Conservation (phyloP, 352 stramenopile species). For the Elongisporangium prolatum region DNA sequence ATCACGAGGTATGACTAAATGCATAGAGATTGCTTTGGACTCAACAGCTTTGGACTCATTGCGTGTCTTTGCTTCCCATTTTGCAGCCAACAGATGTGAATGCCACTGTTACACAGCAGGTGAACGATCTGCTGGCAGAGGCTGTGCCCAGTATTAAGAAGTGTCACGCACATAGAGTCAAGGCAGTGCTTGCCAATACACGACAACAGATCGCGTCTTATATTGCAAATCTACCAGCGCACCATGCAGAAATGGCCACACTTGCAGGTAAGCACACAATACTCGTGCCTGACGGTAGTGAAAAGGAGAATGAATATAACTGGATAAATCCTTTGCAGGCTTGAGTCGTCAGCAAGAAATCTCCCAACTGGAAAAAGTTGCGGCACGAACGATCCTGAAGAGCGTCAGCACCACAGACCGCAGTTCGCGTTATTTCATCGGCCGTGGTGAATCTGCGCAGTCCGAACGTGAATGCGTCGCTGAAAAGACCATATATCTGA, state of each 20-base stretch:
- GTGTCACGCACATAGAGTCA: slow-evolving; percentile 20
- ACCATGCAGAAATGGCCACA: slow-evolving; percentile 19
- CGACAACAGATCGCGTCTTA: slow-evolving; percentile 38
- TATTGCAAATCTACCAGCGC: slow-evolving; percentile 17
- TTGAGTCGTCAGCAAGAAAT: slow-evolving; percentile 6
- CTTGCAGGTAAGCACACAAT: slow-evolving; percentile 11
- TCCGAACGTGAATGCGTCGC: slow-evolving; percentile 25
- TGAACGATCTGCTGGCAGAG: slow-evolving; percentile 35
- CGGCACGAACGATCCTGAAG: slow-evolving; percentile 32
- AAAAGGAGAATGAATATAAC: too few species aligned
- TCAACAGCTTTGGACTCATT: neutral
- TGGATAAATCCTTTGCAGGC: neutral
- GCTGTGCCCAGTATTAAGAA: slow-evolving; percentile 29
- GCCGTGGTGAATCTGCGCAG: slow-evolving; percentile 32
- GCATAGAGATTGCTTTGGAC: neutral
- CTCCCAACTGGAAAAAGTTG: slow-evolving; percentile 41
- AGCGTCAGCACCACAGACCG: slow-evolving; percentile 17
- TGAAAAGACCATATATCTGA: slow-evolving; percentile 35
- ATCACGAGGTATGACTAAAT: slow-evolving; percentile 6
- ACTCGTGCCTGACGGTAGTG: too few species aligned
- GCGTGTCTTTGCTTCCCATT: too few species aligned
- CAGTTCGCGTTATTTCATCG: slow-evolving; percentile 36
- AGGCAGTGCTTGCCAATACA: slow-evolving; percentile 29
- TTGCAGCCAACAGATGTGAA: neutral
- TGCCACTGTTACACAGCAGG: slow-evolving; percentile 4